phyloP scores from a whole-genome alignment of 2,329 filamentous ascomycete species.

The Mycosphaerelloides madeirae region DNA sequence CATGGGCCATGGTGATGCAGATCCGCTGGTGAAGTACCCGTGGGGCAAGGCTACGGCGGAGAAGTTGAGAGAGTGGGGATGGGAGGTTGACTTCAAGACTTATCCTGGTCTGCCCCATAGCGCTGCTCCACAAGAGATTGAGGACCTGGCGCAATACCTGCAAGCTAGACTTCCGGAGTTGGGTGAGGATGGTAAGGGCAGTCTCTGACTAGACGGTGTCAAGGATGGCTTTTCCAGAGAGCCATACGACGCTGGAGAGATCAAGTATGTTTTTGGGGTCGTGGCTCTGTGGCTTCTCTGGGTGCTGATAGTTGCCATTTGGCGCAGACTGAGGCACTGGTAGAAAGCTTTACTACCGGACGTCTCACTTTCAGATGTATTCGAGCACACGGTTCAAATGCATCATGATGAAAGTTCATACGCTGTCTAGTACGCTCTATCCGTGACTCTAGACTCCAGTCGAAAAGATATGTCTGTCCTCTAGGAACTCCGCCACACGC shows the following conservation, averaged over 20 bases:
- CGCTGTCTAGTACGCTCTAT: too few relatives aligned
- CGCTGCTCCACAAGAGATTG: slow-evolving; percentile 71
- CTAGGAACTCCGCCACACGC: neutral
- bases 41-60: slow-evolving; percentile 66
- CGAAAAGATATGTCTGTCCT: too few relatives aligned
- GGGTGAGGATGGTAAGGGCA: slow-evolving; percentile 31
- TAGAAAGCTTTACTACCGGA: neutral
- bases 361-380: too few relatives aligned
- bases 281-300: slow-evolving; percentile 23
- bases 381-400: too few relatives aligned
- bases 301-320: slow-evolving; percentile 22
- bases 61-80: slow-evolving; percentile 63
- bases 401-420: too few relatives aligned
- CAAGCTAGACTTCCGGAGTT: slow-evolving; percentile 49
- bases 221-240: slow-evolving; percentile 16
- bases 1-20: slow-evolving; percentile 79
- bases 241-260: slow-evolving; percentile 29
- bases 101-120: slow-evolving; percentile 76
- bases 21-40: slow-evolving; percentile 65
- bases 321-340: slow-evolving; percentile 15
- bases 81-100: slow-evolving; percentile 68
- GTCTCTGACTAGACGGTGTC: slow-evolving; percentile 24
- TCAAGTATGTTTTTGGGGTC: slow-evolving; percentile 24
- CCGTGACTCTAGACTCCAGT: too few relatives aligned
- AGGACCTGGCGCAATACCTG: slow-evolving; percentile 69